Evolutionary conservation across 305 asterid genomes (phyloP), one percentile per base, ranked within the genome.

Genomic region (Rubia peregrina): DNA sequence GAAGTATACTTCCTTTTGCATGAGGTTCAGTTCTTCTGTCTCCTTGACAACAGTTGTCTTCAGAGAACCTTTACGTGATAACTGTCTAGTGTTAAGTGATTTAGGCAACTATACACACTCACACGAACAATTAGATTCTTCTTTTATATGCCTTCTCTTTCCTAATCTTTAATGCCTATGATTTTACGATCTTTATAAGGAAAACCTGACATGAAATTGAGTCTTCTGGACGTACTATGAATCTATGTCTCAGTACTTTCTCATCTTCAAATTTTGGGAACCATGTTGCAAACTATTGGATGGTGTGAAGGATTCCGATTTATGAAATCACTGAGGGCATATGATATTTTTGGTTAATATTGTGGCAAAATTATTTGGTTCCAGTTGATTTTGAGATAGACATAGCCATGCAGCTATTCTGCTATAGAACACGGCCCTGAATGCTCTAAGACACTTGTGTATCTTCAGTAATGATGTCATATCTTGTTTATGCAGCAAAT

Each of bases 1-100:
- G 14, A 53, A 42, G 55, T 61, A 67, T 77, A 43, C 64, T 61
- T 26, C 16, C 22, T 46, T 14, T 53, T 3, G 24, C 61, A 65
- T 46, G 59, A 9, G 21, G 1, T 56, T 13, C 68, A 67, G 46
- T 13, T 16, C 24, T 33, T 57, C 49, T 57, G 11, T 56, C 12
- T 33, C 68, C 13, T 73, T 19, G 30, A 41, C n/a, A 38, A 36
- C 17, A 24, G 5, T 48, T 12, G 1, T 64, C 61, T 19, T 9
- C 9, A 12, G 21, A 48, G 59, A 48, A 16, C 30, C 24, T 68
- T 19, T 6, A 21, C 10, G 19, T 40, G 56, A 40, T 56, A 64
- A 55, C 65, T 41, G 21, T 13, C 7, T 19, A 48, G 17, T 53
- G n/a, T 17, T 55, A 73, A 13, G 59, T 51, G 59, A 16, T 64